Evolutionary conservation across 1,284 basidiomycete species (phyloP).

Genomic region (Trichosporon sp.): DNA sequence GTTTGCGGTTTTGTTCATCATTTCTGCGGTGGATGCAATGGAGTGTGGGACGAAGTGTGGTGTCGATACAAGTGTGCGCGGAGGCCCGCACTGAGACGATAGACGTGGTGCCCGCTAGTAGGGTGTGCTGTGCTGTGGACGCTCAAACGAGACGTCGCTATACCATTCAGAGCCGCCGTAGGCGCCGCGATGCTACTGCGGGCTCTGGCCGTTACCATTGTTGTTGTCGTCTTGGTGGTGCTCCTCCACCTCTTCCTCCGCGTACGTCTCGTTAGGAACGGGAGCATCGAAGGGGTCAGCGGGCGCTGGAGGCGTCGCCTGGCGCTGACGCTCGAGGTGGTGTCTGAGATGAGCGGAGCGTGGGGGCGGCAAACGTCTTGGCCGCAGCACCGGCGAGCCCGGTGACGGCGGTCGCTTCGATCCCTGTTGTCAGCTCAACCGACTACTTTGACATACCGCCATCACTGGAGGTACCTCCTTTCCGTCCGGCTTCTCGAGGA

Average conservation of each 20-base stretch:
- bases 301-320: slow-evolving; percentile 33
- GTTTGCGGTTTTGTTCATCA: slow-evolving; percentile 19
- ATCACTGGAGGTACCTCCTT: slow-evolving; percentile 54
- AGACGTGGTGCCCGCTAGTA: neutral
- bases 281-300: slow-evolving; percentile 52
- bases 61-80: neutral
- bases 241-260: slow-evolving; percentile 36
- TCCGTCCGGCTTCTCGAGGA: slow-evolving; percentile 42
- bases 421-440: slow-evolving; percentile 38
- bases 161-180: neutral
- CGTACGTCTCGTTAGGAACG: slow-evolving; percentile 53
- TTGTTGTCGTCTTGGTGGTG: slow-evolving; percentile 4
- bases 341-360: slow-evolving; percentile 46
- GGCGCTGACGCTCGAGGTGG: slow-evolving; percentile 44
- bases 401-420: slow-evolving; percentile 53
- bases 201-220: neutral
- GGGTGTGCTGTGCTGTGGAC: slow-evolving; percentile 5
- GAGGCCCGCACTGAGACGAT: neutral
- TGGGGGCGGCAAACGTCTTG: slow-evolving; percentile 34
- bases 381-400: slow-evolving; percentile 48
- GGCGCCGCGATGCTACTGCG: slow-evolving; percentile 7
- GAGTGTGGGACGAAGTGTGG: neutral
- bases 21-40: slow-evolving; percentile 6
- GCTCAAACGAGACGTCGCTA: neutral
- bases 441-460: slow-evolving; percentile 44